Base-by-base conservation (phyloP, 306 rosid genomes). In the Senna siamea region DNA sequence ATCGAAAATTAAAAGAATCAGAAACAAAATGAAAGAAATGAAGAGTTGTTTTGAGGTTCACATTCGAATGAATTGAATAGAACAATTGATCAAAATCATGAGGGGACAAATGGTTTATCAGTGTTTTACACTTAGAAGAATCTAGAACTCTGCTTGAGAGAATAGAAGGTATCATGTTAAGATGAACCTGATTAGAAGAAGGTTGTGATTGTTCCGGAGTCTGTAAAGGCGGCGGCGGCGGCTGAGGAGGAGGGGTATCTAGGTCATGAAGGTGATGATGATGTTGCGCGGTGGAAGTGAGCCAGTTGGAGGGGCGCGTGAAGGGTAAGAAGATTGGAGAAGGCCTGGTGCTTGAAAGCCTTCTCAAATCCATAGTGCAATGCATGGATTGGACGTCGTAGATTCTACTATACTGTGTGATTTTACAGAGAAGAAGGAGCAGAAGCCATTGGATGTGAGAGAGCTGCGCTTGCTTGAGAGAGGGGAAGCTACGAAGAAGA, bases 21-120 rank as follows among this genome's bases (percentile, higher is more conserved):
- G 86, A 15, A 8, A 93, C 91, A 38, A 86, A 81, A 81, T 77
- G 83, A 67, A 90, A 88, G 71, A 90, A 90, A 11, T 85, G 56
- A 14, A 79, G 84, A 8, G 88, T 78, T 1, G 93, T 88, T 76
- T 61, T 84, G 79, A 77, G 91, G 82, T 90, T 85, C 7, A 75
- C 78, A 59, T 69, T 66, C 70, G 75, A 70, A 26, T 81, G 76
- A 63, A 85, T 51, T 15, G 84, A 77, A 35, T 44, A 76, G 75
- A 90, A 90, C 6, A 83, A 34, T 20, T 51, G 73, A 78, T 90
- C 96, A 73, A 90, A 84, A 1, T 88, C 78, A 69, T 43, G 59
- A 67, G 96, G 87, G 12, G 90, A 83, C 76, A 90, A 79, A 69
- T 85, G 79, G 55, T 83, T 86, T 13, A 88, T 35, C 28, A 88